Percentiles rank a stretch among this genome's conserved stretches.
These are phyloP conservation scores for Citrus sp. DNA, from an alignment of 345 rosid species.

Conservation along the genomic window DNA sequence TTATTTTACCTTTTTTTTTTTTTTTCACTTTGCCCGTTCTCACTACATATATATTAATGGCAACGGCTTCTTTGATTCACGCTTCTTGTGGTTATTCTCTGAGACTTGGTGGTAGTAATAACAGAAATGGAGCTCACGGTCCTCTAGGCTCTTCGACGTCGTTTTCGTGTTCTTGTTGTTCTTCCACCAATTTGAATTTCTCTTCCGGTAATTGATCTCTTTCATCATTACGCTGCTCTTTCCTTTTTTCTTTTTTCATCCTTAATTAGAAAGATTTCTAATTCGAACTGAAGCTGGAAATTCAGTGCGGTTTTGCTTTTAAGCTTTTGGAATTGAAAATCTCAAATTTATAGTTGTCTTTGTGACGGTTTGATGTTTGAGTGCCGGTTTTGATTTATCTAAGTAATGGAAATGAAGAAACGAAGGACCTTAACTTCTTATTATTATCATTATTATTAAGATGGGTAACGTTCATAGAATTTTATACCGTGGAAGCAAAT, in stretches of 20 bases:
- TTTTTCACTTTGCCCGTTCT: neutral
- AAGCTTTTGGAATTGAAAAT: neutral
- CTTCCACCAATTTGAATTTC: conserved; percentile 35
- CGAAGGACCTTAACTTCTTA: neutral
- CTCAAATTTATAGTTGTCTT: neutral
- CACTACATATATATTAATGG: conserved; percentile 27
- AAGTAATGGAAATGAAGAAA: neutral
- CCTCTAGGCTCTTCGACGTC: conserved; percentile 26
- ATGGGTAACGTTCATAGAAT: neutral
- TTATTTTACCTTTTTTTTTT: neutral
- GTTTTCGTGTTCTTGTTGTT: conserved; percentile 40
- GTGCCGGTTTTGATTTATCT: neutral
- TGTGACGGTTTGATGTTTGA: neutral
- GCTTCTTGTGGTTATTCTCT: conserved; percentile 41
- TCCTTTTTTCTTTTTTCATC: neutral
- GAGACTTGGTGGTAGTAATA: conserved; percentile 9
- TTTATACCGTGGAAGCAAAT: neutral
- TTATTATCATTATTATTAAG: neutral
- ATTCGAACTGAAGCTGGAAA: neutral
- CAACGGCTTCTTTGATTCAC: conserved; percentile 40
- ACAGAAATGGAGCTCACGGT: conserved; percentile 27
- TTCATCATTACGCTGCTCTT: neutral
- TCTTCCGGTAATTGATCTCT: conserved; percentile 44
- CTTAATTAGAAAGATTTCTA: neutral
- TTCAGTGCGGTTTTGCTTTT: neutral